A percentile compares a stretch with the other conserved stretches of the same genome.
These are phyloP conservation scores for Paxillus ammoniavirescens DNA, from an alignment of 768 basidiomycete genomes.

Conservation along the genomic window DNA sequence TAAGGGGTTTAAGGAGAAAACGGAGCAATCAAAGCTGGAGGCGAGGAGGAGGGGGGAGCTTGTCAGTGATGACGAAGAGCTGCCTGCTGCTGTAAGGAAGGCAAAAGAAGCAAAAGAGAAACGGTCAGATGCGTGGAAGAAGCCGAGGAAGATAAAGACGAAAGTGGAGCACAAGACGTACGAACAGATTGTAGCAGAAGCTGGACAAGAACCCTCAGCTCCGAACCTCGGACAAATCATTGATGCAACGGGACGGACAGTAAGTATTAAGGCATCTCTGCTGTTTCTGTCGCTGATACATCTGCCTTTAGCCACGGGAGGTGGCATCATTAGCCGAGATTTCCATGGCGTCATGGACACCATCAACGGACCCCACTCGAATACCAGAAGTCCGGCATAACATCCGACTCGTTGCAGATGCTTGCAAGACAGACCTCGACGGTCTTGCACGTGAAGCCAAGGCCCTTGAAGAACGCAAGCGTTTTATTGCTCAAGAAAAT, in stretches of 20 bases:
- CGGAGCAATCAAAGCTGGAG: constrained; percentile 79
- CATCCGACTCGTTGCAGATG: constrained; percentile 79
- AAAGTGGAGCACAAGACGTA: constrained; percentile 95
- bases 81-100: constrained; percentile 27
- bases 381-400: constrained; percentile 98
- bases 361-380: constrained; percentile 80
- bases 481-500: constrained; percentile 70
- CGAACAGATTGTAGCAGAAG: constrained; percentile 90
- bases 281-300: constrained; percentile 2
- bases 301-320: constrained; percentile 66
- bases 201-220: constrained; percentile 56
- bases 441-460: constrained; percentile 90
- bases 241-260: constrained; percentile 91
- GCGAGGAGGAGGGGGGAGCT: constrained; percentile 71
- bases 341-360: constrained; percentile 77
- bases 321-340: constrained; percentile 82
- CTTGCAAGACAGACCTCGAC: constrained; percentile 81
- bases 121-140: constrained; percentile 81
- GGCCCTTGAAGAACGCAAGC: constrained; percentile 74
- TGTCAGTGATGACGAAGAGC: constrained; percentile 70
- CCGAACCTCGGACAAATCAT: constrained; percentile 83
- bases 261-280: constrained; percentile 37
- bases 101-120: constrained; percentile 56
- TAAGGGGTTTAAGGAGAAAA: constrained; percentile 86
- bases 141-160: constrained; percentile 78